Evolutionary conservation across 805 yeast species (phyloP).

Genomic region (Suhomyces sp.): DNA sequence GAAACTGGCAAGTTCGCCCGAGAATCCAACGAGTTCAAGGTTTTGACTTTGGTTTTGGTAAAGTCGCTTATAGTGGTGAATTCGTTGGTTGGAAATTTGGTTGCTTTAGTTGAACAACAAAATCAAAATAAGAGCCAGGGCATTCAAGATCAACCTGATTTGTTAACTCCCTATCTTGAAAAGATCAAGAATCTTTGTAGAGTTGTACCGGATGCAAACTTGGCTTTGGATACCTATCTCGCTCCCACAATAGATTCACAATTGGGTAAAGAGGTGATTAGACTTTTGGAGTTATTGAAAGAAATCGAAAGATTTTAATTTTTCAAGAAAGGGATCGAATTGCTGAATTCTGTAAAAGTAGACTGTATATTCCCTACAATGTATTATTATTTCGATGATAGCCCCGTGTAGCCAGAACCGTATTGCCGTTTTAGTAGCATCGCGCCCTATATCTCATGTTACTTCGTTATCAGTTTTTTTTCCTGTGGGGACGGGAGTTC

Average conservation of each 20-base stretch:
- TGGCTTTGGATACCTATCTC: conserved; percentile 34
- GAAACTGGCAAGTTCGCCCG: conserved; percentile 36
- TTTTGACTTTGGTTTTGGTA: conserved; percentile 31
- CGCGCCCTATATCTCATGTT: neutral
- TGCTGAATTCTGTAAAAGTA: neutral
- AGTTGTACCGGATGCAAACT: conserved; percentile 33
- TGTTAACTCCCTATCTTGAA: neutral
- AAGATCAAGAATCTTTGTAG: conserved; percentile 19
- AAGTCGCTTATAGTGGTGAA: conserved; percentile 37
- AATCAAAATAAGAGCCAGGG: neutral
- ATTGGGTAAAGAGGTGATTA: conserved; percentile 37
- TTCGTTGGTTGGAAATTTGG: conserved; percentile 31
- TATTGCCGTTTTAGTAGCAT: neutral
- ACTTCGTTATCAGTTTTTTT: neutral
- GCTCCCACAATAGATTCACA: conserved; percentile 34
- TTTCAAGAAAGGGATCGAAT: neutral
- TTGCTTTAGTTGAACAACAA: conserved; percentile 14
- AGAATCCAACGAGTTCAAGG: conserved; percentile 30
- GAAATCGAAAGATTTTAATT: conserved; percentile 7
- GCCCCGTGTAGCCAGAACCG: neutral
- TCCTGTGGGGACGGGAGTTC: neutral
- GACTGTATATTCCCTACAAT: neutral
- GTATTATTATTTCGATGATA: neutral
- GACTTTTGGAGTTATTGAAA: conserved; percentile 28
- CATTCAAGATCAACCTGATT: neutral